Percentiles rank a stretch among this genome's conserved stretches.
phyloP scores from a whole-genome alignment of 1,284 basidiomycete species.

The Ganoderma resinaceum region DNA sequence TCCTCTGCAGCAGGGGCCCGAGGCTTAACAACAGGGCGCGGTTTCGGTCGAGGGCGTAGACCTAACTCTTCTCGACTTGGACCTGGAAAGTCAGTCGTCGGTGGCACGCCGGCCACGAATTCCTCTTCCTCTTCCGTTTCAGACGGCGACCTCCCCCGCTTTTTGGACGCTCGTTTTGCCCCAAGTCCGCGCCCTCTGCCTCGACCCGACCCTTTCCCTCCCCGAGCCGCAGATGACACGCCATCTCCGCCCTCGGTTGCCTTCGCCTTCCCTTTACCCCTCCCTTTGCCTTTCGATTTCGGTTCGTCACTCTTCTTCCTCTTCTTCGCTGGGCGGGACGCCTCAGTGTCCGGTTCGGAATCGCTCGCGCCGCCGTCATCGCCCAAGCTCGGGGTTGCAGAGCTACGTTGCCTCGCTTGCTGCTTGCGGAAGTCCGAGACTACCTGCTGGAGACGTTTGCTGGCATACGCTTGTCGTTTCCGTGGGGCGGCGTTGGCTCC shows the following conservation, averaged over 20 bases:
- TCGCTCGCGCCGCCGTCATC: conserved; percentile 14
- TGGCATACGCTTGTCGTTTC: conserved; percentile 81
- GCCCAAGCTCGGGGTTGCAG: conserved; percentile 32
- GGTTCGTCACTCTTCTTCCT: conserved; percentile 40
- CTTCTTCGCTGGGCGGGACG: conserved; percentile 37
- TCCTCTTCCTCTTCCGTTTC: conserved; percentile 40
- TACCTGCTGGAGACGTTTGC: conserved; percentile 90
- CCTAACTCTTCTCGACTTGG: conserved; percentile 27
- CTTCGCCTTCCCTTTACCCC: conserved; percentile 28
- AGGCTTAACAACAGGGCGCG: conserved; percentile 21
- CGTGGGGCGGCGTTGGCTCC: conserved; percentile 78
- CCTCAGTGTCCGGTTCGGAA: conserved; percentile 17
- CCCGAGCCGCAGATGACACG: conserved; percentile 1
- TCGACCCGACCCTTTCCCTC: conserved; percentile 25
- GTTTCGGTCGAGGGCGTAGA: conserved; percentile 28
- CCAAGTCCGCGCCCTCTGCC: conserved; percentile 27
- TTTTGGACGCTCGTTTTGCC: conserved; percentile 32
- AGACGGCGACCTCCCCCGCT: conserved; percentile 28
- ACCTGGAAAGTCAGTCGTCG: conserved; percentile 2
- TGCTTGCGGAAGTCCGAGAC: conserved; percentile 83
- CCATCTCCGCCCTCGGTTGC: background rate
- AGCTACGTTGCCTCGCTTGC: conserved; percentile 37
- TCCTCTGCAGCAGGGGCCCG: background rate
- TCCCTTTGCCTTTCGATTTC: conserved; percentile 35
- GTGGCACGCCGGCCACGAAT: conserved; percentile 20